Base-by-base conservation (phyloP, 2,329 filamentous ascomycete genomes). In the Monilinia aucupariae region DNA sequence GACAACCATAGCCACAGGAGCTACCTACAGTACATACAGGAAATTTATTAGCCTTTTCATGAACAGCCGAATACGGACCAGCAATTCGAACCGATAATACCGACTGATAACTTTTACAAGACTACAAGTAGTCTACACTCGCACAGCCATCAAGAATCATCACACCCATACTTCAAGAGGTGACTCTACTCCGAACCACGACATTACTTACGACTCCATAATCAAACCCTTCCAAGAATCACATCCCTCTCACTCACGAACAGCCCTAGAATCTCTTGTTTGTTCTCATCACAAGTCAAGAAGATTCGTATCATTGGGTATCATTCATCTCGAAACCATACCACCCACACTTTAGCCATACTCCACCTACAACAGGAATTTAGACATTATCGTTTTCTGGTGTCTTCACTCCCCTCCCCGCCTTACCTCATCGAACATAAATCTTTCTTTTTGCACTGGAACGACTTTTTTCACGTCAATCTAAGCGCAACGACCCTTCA, bases 381-480 rank as follows among this genome's bases (percentile, higher is more conserved):
- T 27, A 12, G 8, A 17, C 39, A 32, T 32, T 30, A 43, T 15
- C 6, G 15, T 32, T 55, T 32, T 20, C 13, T n/a, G n/a, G 25
- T 22, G 8, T 22, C 45, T 25, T 25, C 41, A 22, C 15, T 17
- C 54, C 54, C 27, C 27, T 6, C 27, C 27, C 54, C 41, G 41
- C 54, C 32, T 34, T 47, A 22, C 54, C 41, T 34, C 12, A 34
- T 32, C 3, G n/a, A 55, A 30, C 10, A 13, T 43, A 27, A 54
- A 20, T 20, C 25, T 30, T 45, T 22, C 25, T 55, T 17, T 45
- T 32, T 25, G 22, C 12, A 15, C 27, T 10, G 39, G 27, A 32
- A 37, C n/a, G 9, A 15, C n/a, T 55, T 55, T 55, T 39, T 55
- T 32, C 39, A 55, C 43, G 27, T 55, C 53, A 55, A 55, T 41